Evolutionary conservation across 2,329 filamentous ascomycete genomes (phyloP), one percentile per base, ranked within the genome.

Genomic region (Cladosporium sp.): DNA sequence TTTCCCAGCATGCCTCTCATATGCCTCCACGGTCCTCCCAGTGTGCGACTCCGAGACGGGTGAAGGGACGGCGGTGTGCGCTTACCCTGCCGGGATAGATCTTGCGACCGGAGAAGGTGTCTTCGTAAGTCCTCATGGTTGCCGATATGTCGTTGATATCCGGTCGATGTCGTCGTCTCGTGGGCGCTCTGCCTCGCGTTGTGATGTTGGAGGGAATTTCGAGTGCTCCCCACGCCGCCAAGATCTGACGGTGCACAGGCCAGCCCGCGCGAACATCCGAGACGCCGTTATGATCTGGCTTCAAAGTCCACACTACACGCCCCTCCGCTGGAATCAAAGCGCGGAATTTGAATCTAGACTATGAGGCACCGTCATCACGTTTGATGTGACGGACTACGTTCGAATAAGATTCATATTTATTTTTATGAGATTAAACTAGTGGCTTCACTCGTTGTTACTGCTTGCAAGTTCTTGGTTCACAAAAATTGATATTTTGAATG

Each of bases 11-110:
- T 26, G 21, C 41, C 55, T 58, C 55, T 26, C 34, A 36, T 26
- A 21, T 54, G 51, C 38, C 36, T 52, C 52, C 38, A 51, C n/a
- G 28, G 44, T 58, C 41, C 59, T 21, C 59, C 34, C 51, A 44
- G 51, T 51, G 32, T 18, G 49, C 54, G 51, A 21, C 36, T 63
- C 41, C 55, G 52, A 47, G 30, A 36, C 36, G 32, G 32, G 47
- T 47, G 51, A 24, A 49, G 26, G 24, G 21, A 41, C 18, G 49
- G 24, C 34, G 61, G 44, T 52, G 14, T 41, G 36, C 58, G 66
- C 52, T 60, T 85, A 91, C 89, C 89, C 91, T 91, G 83, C 89
- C 89, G 79, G 89, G 89, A 86, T 91, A 91, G 84, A 91, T 91
- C 85, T 90, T 91, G 83, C 88, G 84, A 78, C 88, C 89, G 82